Evolutionary conservation across 2,329 filamentous ascomycete genomes (phyloP), one percentile per base, ranked within the genome.

Genomic region (Allantophomopsis cytisporea): DNA sequence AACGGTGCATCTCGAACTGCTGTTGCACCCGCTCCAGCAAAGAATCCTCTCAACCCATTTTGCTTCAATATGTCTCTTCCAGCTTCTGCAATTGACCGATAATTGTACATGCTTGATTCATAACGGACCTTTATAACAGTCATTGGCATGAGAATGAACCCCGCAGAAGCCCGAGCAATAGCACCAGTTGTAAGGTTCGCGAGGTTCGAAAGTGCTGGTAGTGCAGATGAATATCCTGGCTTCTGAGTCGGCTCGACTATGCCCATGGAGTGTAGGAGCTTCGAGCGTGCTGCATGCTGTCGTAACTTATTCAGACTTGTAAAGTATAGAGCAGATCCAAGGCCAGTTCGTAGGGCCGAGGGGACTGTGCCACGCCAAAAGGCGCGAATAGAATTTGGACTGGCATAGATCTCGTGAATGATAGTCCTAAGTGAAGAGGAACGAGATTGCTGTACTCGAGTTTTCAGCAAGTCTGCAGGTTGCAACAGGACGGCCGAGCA

Each of bases 41-140:
- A 96, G 60, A 98, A 93, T 0, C 89, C 91, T 21, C 80, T 74
- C 3, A 83, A 41, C 0, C 91, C 88, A 49, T 89, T 80, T 1
- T 66, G 73, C 7, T 68, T 67, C 39, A 80, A 62, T 20, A 96
- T 95, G 49, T 91, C 85, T 28, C 65, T 65, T 1, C 73, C 76
- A 0, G 91, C 91, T 31, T 76, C 69, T 32, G 71, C 61, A 17
- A 96, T 66, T 1, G 85, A 89, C 17, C 71, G 71, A 62, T 96
- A 96, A 3, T 75, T 65, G 63, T 95, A 98, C 34, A 89, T 65
- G 45, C 73, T 87, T 18, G 82, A 89, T 60, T 98, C 91, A 55
- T 94, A 96, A 35, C 91, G 83, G 34, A 96, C 91, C 57, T 98
- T 98, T 53, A 98, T 80, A 35, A 98, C 81, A 1, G 91, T 98